A percentile compares a stretch with the other conserved stretches of the same genome.
phyloP scores from a whole-genome alignment of 169 alveolate species.

The Plasmodium malariae region DNA sequence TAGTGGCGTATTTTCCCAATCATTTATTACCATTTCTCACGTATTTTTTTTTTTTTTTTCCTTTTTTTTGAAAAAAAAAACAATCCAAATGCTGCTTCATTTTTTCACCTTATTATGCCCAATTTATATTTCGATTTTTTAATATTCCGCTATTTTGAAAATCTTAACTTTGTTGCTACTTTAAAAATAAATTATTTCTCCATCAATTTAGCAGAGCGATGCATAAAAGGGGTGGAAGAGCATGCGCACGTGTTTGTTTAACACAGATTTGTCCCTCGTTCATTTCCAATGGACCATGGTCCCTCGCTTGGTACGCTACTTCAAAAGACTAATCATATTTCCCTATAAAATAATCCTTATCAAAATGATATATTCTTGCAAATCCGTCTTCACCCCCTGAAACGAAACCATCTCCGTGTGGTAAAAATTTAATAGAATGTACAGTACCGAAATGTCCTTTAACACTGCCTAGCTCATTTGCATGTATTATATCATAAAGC shows the following conservation, averaged over 20 bases:
- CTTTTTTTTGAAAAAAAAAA: not conserved
- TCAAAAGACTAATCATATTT: constrained; percentile 68
- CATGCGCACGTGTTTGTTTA: too few species aligned
- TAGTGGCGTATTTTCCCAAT: not conserved
- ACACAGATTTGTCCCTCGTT: too few species aligned
- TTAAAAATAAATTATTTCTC: too few species aligned
- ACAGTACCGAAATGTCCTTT: constrained; percentile 98
- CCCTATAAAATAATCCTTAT: constrained; percentile 92
- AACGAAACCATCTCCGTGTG: constrained; percentile 94
- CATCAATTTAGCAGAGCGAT: too few species aligned
- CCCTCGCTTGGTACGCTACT: too few species aligned
- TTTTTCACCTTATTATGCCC: too few species aligned
- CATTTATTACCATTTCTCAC: not conserved
- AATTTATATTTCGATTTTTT: too few species aligned
- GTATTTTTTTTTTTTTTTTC: not conserved
- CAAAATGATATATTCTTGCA: constrained; percentile 94
- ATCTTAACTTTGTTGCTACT: too few species aligned
- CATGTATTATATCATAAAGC: constrained; percentile 92
- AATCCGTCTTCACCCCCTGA: constrained; percentile 97
- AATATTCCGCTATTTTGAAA: too few species aligned
- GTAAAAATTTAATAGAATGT: constrained; percentile 92
- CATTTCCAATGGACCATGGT: too few species aligned
- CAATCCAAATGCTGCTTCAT: too few species aligned
- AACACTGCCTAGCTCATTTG: constrained; percentile 93
- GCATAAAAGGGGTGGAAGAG: too few species aligned